Conservation (phyloP, 805 yeast genomes). For the Starmerella bacillaris region DNA sequence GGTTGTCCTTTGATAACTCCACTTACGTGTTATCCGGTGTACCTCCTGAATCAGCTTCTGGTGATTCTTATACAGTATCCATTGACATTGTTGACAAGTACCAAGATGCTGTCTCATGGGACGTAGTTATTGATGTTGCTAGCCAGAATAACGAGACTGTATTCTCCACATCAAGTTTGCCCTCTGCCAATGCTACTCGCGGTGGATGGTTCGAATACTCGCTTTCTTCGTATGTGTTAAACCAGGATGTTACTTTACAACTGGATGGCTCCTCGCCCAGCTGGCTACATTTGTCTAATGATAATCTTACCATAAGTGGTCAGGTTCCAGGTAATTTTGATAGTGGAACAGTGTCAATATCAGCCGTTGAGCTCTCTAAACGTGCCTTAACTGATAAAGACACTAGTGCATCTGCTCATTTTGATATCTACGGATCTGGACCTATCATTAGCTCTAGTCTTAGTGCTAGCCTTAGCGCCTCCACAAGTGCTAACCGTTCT, state of each 20-base stretch:
- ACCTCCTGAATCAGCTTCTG: conserved; percentile 36
- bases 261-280: conserved; percentile 27
- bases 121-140: conserved; percentile 15
- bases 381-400: conserved; percentile 4
- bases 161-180: conserved; percentile 32
- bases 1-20: conserved; percentile 47
- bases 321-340: conserved; percentile 36
- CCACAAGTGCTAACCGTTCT: background rate
- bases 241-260: conserved; percentile 13
- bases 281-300: conserved; percentile 46
- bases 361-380: conserved; percentile 34
- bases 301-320: conserved; percentile 55
- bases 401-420: conserved; percentile 11
- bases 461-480: background rate
- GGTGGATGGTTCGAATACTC: conserved; percentile 37
- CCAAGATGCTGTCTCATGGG: conserved; percentile 21
- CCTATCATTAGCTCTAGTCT: conserved; percentile 10
- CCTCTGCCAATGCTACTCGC: conserved; percentile 51
- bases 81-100: conserved; percentile 28
- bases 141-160: conserved; percentile 16
- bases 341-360: conserved; percentile 27
- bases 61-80: conserved; percentile 20
- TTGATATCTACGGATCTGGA: conserved; percentile 14
- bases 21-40: conserved; percentile 55
- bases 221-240: conserved; percentile 44